A percentile compares a stretch with the other conserved stretches of the same genome.
Conservation (phyloP, 2,329 filamentous ascomycete genomes). For the Fusarium anthophilum region DNA sequence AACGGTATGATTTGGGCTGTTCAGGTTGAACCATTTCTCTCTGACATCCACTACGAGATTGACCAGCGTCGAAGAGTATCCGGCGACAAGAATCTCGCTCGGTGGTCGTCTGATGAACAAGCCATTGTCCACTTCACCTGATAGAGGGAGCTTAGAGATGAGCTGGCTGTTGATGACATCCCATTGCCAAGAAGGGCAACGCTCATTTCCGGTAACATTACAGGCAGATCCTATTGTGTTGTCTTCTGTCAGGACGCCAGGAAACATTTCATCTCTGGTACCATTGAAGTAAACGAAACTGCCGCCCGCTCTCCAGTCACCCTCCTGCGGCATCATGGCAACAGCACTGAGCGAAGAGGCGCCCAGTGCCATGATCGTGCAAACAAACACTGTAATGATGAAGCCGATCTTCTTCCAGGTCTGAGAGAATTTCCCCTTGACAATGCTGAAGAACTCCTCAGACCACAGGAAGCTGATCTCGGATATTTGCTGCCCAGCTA, state of each 20-base stretch:
- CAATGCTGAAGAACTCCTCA: conserved; percentile 28
- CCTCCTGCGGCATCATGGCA: conserved; percentile 38
- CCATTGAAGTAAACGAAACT: conserved; percentile 30
- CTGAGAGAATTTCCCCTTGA: conserved; percentile 26
- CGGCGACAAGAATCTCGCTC: conserved; percentile 19
- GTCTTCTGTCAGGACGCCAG: not conserved
- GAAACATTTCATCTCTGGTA: conserved; percentile 25
- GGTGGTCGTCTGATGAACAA: conserved; percentile 22
- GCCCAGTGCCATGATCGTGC: conserved; percentile 26
- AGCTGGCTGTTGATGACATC: conserved; percentile 31
- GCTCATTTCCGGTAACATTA: conserved; percentile 15
- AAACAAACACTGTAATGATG: conserved; percentile 17
- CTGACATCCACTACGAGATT: conserved; percentile 27
- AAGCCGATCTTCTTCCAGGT: conserved; percentile 33
- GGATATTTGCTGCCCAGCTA: conserved; percentile 33
- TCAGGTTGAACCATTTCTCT: conserved; percentile 25
- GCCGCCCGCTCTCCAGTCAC: conserved; percentile 30
- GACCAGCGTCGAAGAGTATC: conserved; percentile 6
- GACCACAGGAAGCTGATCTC: conserved; percentile 38
- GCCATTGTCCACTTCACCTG: conserved; percentile 22
- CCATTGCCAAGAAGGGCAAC: conserved; percentile 37
- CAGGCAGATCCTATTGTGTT: conserved; percentile 16
- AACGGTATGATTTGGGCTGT: conserved; percentile 31
- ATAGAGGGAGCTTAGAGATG: conserved; percentile 23
- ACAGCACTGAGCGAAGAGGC: conserved; percentile 35